Conservation (phyloP, 176 grass and related monocot genomes). For the Oryza glaberrima region DNA sequence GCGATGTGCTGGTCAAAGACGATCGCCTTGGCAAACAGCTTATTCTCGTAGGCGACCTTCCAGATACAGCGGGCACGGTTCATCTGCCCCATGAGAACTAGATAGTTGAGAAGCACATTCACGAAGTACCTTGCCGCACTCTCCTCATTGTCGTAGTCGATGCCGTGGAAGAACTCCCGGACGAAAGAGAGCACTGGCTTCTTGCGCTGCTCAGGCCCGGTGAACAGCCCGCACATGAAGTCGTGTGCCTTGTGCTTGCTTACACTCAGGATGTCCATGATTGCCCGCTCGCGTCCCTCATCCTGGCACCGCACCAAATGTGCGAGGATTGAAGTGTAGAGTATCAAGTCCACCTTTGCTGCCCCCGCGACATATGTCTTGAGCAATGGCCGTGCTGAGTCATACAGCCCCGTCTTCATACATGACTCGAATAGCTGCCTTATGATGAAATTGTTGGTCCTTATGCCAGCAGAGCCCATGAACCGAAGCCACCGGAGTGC, state of each 20-base stretch:
- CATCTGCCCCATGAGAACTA: conserved; percentile 98
- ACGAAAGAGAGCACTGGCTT: conserved; percentile 85
- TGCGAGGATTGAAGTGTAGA: conserved; percentile 88
- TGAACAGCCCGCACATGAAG: conserved; percentile 85
- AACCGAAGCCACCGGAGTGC: conserved; percentile 86
- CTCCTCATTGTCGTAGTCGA: conserved; percentile 84
- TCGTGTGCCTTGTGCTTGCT: conserved; percentile 87
- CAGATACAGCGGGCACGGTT: conserved; percentile 89
- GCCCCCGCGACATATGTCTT: conserved; percentile 70
- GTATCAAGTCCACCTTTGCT: conserved; percentile 86
- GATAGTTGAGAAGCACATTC: conserved; percentile 90
- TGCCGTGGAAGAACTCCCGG: conserved; percentile 87
- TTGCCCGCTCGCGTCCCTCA: conserved; percentile 70
- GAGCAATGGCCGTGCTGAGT: conserved; percentile 71
- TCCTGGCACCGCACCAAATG: conserved; percentile 80
- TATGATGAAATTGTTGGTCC: conserved; percentile 97
- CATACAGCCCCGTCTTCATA: conserved; percentile 86
- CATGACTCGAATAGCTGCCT: conserved; percentile 95
- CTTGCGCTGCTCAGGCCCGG: conserved; percentile 89
- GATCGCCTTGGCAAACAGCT: conserved; percentile 93
- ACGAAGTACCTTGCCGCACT: conserved; percentile 78
- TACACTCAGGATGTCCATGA: conserved; percentile 83
- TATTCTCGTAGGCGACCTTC: conserved; percentile 97
- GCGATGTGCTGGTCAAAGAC: conserved; percentile 98
- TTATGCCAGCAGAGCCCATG: conserved; percentile 86